Evolutionary conservation across 495 filamentous ascomycete genomes (phyloP).

Genomic region (Aspergillus sclerotioniger): DNA sequence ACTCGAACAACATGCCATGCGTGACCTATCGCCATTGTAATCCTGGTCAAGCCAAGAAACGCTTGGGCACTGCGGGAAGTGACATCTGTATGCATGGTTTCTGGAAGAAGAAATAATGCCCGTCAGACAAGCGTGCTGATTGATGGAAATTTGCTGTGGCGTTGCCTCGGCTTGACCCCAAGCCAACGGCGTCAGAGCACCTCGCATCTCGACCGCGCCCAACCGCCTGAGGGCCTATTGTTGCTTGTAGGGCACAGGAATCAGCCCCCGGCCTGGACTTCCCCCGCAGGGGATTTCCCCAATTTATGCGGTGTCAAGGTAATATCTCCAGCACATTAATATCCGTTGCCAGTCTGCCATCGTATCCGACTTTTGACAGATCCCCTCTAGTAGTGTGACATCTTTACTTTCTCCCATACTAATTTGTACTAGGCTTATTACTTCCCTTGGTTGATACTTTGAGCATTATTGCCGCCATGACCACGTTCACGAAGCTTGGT

Average conservation of each 20-base stretch:
- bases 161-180: constrained; percentile 18
- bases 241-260: constrained; percentile 4
- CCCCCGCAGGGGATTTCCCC: constrained; percentile 27
- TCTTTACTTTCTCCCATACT: constrained; percentile 16
- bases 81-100: background rate
- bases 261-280: constrained; percentile 6
- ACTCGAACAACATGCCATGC: constrained; percentile 6
- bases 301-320: constrained; percentile 9
- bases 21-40: constrained; percentile 2
- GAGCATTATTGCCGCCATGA: constrained; percentile 43
- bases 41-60: constrained; percentile 4
- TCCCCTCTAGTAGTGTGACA: constrained; percentile 4
- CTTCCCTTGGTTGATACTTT: constrained; percentile 9
- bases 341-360: constrained; percentile 20
- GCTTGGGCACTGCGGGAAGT: constrained; percentile 20
- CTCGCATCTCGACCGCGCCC: background rate
- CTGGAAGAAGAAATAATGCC: constrained; percentile 4
- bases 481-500: constrained; percentile 64
- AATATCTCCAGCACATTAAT: constrained; percentile 19
- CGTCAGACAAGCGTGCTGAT: constrained; percentile 23
- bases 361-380: constrained; percentile 3
- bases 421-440: constrained; percentile 14
- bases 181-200: constrained; percentile 14
- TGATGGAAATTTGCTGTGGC: constrained; percentile 34
- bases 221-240: constrained; percentile 1